A percentile compares a stretch with the other conserved stretches of the same genome.
phyloP scores from a whole-genome alignment of 352 stramenopile genomes.

The Phytophthora capsici region DNA sequence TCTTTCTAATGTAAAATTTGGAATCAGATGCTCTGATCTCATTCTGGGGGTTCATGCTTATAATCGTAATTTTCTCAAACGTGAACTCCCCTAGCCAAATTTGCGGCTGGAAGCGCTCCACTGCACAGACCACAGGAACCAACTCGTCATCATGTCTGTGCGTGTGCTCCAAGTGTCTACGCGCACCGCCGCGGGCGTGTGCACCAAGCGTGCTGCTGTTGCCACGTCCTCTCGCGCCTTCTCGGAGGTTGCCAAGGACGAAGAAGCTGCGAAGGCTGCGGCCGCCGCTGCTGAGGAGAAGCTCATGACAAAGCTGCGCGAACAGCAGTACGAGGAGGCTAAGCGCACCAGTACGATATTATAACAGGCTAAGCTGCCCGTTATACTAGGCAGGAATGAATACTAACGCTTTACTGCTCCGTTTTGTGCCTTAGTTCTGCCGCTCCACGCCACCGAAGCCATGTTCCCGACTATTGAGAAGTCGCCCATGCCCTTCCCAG shows the following conservation, averaged over 20 bases:
- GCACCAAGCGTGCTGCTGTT: conserved; percentile 22
- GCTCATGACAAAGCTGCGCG: conserved; percentile 61
- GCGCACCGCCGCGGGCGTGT: conserved; percentile 13
- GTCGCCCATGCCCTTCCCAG: conserved; percentile 62
- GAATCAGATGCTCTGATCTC: background rate
- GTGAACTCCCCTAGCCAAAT: conserved; percentile 11
- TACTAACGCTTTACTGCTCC: background rate
- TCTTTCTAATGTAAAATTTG: too few relatives aligned
- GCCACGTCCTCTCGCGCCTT: conserved; percentile 37
- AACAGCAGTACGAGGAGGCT: conserved; percentile 54
- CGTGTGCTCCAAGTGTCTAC: conserved; percentile 49
- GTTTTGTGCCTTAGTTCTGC: conserved; percentile 54
- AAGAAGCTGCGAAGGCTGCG: conserved; percentile 49
- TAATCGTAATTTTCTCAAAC: background rate
- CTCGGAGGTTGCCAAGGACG: conserved; percentile 54
- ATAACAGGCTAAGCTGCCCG: background rate
- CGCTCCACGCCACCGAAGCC: conserved; percentile 60
- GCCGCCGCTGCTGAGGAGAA: conserved; percentile 38
- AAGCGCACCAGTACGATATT: conserved; percentile 57
- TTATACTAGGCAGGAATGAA: background rate
- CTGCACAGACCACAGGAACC: conserved; percentile 7
- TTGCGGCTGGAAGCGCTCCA: conserved; percentile 30
- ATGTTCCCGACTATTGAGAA: conserved; percentile 57
- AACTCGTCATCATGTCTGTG: conserved; percentile 40
- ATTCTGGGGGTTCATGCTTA: conserved; percentile 34